A percentile compares a stretch with the other conserved stretches of the same genome.
These are phyloP conservation scores for Aspergillus jensenii DNA, from an alignment of 2,329 filamentous ascomycete species.

Conservation along the genomic window DNA sequence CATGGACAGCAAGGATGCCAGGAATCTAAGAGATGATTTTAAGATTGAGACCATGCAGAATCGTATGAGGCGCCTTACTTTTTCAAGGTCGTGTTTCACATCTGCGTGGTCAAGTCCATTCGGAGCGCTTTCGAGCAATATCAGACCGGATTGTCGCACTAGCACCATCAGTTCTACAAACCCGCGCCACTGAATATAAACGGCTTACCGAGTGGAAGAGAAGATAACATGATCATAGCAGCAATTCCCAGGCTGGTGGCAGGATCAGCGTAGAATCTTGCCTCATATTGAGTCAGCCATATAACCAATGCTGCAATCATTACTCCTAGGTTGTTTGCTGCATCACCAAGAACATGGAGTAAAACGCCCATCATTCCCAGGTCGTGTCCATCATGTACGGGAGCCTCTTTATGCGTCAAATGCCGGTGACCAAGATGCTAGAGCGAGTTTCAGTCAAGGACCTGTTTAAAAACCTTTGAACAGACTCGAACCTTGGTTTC, in stretches of 20 bases:
- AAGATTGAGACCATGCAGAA: background rate
- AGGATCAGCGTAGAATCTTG: slow-evolving; percentile 70
- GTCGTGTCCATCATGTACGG: slow-evolving; percentile 52
- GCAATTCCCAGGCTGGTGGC: slow-evolving; percentile 68
- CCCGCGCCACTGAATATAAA: background rate
- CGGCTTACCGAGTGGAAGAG: slow-evolving; percentile 39
- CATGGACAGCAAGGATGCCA: slow-evolving; percentile 66
- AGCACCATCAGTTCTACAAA: background rate
- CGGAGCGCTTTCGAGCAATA: slow-evolving; percentile 68
- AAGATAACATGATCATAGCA: slow-evolving; percentile 68
- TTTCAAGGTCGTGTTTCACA: slow-evolving; percentile 68
- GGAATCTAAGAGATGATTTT: slow-evolving; percentile 52
- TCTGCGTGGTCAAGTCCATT: slow-evolving; percentile 59
- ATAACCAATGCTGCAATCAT: slow-evolving; percentile 69
- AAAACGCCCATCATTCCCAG: slow-evolving; percentile 72
- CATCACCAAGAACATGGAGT: slow-evolving; percentile 70
- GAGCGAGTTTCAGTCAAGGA: background rate
- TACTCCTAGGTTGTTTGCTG: slow-evolving; percentile 74
- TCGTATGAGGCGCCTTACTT: background rate
- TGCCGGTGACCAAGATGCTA: slow-evolving; percentile 30
- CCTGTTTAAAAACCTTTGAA: background rate
- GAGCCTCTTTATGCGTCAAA: slow-evolving; percentile 15
- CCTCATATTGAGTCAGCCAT: slow-evolving; percentile 60
- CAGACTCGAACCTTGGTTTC: background rate
- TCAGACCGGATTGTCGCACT: slow-evolving; percentile 51